phyloP scores from a whole-genome alignment of 805 yeast species.

The Candida broadrunensis region DNA sequence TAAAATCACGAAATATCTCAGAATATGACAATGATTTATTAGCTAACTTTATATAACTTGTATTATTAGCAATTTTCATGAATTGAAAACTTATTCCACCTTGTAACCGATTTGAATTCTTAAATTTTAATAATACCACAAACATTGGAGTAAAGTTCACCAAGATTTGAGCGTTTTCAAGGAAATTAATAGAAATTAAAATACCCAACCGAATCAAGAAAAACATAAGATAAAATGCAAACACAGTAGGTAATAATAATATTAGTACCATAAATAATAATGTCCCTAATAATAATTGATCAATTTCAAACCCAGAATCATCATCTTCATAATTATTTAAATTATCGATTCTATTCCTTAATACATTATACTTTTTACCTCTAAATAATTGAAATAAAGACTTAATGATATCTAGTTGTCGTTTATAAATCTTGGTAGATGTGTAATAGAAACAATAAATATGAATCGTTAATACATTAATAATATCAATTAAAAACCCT shows the following conservation, averaged over 20 bases:
- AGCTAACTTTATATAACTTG: conserved; percentile 26
- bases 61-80: conserved; percentile 8
- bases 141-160: conserved; percentile 87
- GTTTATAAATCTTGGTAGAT: conserved; percentile 72
- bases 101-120: conserved; percentile 67
- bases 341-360: conserved; percentile 83
- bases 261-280: conserved; percentile 75
- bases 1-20: conserved; percentile 33
- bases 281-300: conserved; percentile 86
- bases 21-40: conserved; percentile 36
- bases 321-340: conserved; percentile 46
- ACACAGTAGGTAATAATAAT: conserved; percentile 80
- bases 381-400: conserved; percentile 82
- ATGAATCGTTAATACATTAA: conserved; percentile 65
- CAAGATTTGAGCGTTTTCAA: conserved; percentile 60
- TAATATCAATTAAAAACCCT: conserved; percentile 62
- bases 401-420: conserved; percentile 64
- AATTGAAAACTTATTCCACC: conserved; percentile 45
- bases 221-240: conserved; percentile 79
- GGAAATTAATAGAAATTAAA: conserved; percentile 43
- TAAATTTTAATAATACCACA: conserved; percentile 71
- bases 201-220: conserved; percentile 55
- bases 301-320: conserved; percentile 59
- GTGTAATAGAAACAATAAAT: conserved; percentile 74
- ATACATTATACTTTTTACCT: conserved; percentile 82